phyloP scores from a whole-genome alignment of 164 flowering plant genomes.

The Malania oleifera region DNA sequence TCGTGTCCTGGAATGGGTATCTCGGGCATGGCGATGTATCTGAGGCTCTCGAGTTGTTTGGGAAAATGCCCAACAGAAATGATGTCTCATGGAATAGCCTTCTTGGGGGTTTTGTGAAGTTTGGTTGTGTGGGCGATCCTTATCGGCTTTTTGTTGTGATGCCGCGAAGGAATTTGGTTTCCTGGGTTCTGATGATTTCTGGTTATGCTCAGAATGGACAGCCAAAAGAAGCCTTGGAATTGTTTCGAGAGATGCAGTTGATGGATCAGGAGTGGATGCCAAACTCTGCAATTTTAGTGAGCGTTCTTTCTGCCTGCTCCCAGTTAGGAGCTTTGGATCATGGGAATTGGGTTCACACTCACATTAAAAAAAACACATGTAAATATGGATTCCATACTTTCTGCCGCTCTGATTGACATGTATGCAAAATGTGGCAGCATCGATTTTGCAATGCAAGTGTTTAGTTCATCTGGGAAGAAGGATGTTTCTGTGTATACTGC shows the following conservation, averaged over 20 bases:
- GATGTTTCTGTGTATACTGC: slow-evolving; percentile 36
- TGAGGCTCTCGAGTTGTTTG: slow-evolving; percentile 20
- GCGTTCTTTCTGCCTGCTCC: slow-evolving; percentile 33
- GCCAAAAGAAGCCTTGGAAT: slow-evolving; percentile 17
- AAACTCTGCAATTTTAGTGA: too few relatives aligned
- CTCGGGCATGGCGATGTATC: too few relatives aligned
- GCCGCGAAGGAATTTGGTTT: too few relatives aligned
- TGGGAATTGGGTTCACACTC: slow-evolving; percentile 30
- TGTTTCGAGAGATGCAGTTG: slow-evolving; percentile 27
- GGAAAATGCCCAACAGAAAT: slow-evolving; percentile 23
- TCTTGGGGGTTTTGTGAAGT: slow-evolving; percentile 23
- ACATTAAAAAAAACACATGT: too few relatives aligned
- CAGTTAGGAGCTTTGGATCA: slow-evolving; percentile 32
- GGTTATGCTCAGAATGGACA: too few relatives aligned
- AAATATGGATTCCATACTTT: too few relatives aligned
- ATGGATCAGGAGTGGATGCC: slow-evolving; percentile 26
- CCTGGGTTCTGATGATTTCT: too few relatives aligned
- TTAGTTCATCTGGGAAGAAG: slow-evolving; percentile 19
- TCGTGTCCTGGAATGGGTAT: slow-evolving; percentile 18
- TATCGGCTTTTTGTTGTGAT: too few relatives aligned
- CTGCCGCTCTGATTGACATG: slow-evolving; percentile 29
- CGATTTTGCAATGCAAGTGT: slow-evolving; percentile 25
- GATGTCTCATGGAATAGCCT: slow-evolving; percentile 31
- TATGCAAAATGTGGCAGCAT: slow-evolving; percentile 18
- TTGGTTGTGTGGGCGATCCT: slow-evolving; percentile 26